Evolutionary conservation across 2,329 filamentous ascomycete species (phyloP), one percentile per base, ranked within the genome.

Genomic region (Scolecobasidium constrictum): DNA sequence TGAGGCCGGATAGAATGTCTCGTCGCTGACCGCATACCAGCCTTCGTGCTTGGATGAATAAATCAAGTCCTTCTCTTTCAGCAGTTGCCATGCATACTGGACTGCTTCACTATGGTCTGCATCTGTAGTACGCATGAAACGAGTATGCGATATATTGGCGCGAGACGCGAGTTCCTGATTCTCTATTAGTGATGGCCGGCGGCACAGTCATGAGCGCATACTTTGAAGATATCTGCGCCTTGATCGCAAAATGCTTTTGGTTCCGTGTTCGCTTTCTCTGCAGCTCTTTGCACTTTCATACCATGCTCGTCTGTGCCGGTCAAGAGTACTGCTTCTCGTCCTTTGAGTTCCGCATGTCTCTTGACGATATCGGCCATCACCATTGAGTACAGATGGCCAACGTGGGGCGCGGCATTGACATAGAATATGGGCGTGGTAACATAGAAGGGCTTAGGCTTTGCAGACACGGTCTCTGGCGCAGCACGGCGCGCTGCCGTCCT

Each of bases 231-330:
- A 48, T 80, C 73, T 18, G 86, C 81, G 46, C 86, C 90, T 55
- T 74, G 71, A 62, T 96, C 87, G 64, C 90, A 96, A 51, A 96
- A 88, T n/a, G 80, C 69, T 59, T 90, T 84, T 0, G 87, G 81
- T 0, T 80, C 72, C 41, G 83, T 72, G 3, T 77, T 77, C 12
- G 83, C 78, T 51, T 78, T 75, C 5, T 72, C 68, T 1, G 92
- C 86, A 0, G 90, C 90, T 60, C 81, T 82, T 60, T 98, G 92
- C 17, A 96, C 83, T 65, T 98, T 98, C 76, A 95, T 83, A 35
- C 92, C 92, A 67, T 98, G 90, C 63, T 98, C 92, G 60, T 98
- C 92, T 26, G 88, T 96, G 46, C 92, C 92, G 1, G 92, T 98
- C 53, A 83, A 81, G 12, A 98, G 68, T 49, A 86, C 71, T 3